Evolutionary conservation across 2,329 filamentous ascomycete species (phyloP).

Genomic region (Apiospora kogelbergensis): DNA sequence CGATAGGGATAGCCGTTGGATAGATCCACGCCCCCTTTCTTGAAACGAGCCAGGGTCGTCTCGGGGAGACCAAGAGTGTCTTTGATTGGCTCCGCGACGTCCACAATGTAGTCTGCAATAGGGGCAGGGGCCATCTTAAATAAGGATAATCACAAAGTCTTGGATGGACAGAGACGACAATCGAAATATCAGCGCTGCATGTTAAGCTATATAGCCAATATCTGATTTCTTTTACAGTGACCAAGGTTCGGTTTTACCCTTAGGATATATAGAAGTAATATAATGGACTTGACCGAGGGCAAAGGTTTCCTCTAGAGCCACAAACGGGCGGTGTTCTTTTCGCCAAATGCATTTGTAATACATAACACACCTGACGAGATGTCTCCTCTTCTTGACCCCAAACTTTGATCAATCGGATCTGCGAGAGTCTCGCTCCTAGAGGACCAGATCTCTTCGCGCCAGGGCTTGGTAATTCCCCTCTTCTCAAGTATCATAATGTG

Average conservation of each 20-base stretch:
- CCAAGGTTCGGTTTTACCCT: neutral
- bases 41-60: slow-evolving; percentile 55
- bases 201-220: neutral
- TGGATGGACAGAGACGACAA: neutral
- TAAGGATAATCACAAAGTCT: neutral
- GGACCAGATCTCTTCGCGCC: neutral
- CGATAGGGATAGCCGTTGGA: slow-evolving; percentile 71
- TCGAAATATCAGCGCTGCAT: neutral
- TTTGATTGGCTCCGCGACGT: slow-evolving; percentile 62
- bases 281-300: neutral
- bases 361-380: neutral
- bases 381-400: neutral
- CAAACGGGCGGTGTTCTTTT: neutral
- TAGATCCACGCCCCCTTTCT: slow-evolving; percentile 69
- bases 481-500: neutral
- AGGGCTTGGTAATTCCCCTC: neutral
- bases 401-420: neutral
- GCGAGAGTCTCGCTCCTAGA: neutral
- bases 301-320: neutral
- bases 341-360: neutral
- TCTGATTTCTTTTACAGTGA: neutral
- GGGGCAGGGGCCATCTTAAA: slow-evolving; percentile 51
- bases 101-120: slow-evolving; percentile 62
- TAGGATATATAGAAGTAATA: neutral
- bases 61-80: slow-evolving; percentile 64